Evolutionary conservation across 805 yeast genomes (phyloP).

Genomic region (Teunomyces stri): DNA sequence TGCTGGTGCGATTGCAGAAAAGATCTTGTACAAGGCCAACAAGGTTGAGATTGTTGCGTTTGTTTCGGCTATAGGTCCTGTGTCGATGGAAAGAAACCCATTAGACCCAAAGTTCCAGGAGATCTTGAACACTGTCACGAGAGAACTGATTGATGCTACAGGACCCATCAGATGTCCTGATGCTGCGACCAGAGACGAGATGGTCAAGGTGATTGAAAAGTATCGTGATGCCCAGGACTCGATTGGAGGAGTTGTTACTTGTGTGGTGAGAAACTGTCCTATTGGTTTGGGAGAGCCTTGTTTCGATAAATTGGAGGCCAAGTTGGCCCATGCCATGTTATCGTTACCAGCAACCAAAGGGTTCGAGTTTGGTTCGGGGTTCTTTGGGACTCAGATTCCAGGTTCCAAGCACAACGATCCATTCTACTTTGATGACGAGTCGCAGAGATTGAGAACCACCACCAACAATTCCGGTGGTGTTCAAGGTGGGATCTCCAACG

Average conservation of each 20-base stretch:
- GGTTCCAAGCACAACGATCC: slow-evolving; percentile 95
- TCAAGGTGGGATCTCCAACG: slow-evolving; percentile 97
- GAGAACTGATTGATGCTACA: slow-evolving; percentile 81
- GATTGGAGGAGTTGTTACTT: slow-evolving; percentile 96
- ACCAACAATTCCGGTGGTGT: slow-evolving; percentile 96
- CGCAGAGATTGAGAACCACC: slow-evolving; percentile 70
- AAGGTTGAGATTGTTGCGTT: slow-evolving; percentile 94
- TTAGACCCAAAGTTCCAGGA: slow-evolving; percentile 61
- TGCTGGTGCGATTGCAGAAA: slow-evolving; percentile 98
- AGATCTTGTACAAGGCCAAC: slow-evolving; percentile 71
- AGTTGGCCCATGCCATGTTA: slow-evolving; percentile 95
- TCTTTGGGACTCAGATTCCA: slow-evolving; percentile 81
- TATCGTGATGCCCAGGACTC: slow-evolving; percentile 87
- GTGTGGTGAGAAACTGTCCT: slow-evolving; percentile 93
- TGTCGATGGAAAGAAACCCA: slow-evolving; percentile 74
- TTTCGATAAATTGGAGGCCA: slow-evolving; percentile 94
- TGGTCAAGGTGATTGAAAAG: slow-evolving; percentile 85
- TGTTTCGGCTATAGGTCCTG: slow-evolving; percentile 86
- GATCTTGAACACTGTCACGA: slow-evolving; percentile 70
- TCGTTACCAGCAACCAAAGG: slow-evolving; percentile 98
- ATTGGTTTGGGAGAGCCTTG: slow-evolving; percentile 97
- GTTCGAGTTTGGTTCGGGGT: slow-evolving; percentile 96
- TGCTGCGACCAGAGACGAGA: slow-evolving; percentile 60
- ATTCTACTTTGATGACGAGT: slow-evolving; percentile 59
- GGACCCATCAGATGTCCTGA: slow-evolving; percentile 97